Percentiles rank a stretch among this genome's conserved stretches.
Conservation (phyloP, 768 basidiomycete species). For the Rhodotorula sphaerocarpa region DNA sequence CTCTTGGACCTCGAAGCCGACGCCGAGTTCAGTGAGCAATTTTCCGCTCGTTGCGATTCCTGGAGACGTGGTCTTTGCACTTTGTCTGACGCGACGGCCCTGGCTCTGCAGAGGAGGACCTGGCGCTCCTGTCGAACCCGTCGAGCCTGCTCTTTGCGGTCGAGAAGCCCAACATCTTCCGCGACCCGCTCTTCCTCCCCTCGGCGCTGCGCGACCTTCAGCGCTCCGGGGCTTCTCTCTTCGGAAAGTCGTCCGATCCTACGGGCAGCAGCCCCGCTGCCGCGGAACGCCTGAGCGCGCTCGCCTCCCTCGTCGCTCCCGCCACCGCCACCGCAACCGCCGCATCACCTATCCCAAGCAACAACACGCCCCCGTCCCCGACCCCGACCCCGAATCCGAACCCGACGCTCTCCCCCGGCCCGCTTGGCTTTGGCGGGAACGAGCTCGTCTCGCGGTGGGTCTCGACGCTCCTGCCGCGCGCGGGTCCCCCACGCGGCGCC, state of each 20-base stretch:
- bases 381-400: background rate
- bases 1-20: background rate
- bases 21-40: background rate
- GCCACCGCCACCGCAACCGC: no score
- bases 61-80: background rate
- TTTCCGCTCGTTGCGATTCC: no score
- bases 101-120: conserved; percentile 7
- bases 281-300: no score
- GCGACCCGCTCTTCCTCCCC: conserved; percentile 24
- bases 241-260: no score
- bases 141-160: conserved; percentile 31
- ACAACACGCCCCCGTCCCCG: no score
- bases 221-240: no score
- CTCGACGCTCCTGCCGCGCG: no score
- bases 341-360: no score
- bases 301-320: no score
- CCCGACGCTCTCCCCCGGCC: conserved; percentile 2
- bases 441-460: conserved; percentile 28
- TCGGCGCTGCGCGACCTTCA: background rate
- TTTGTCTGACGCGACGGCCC: background rate
- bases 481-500: no score
- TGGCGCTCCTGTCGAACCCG: conserved; percentile 19
- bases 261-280: background rate
- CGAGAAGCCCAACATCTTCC: conserved; percentile 34
- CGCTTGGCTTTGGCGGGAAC: conserved; percentile 26